Conservation (phyloP, 768 basidiomycete species). For the Leccinum variicolor region DNA sequence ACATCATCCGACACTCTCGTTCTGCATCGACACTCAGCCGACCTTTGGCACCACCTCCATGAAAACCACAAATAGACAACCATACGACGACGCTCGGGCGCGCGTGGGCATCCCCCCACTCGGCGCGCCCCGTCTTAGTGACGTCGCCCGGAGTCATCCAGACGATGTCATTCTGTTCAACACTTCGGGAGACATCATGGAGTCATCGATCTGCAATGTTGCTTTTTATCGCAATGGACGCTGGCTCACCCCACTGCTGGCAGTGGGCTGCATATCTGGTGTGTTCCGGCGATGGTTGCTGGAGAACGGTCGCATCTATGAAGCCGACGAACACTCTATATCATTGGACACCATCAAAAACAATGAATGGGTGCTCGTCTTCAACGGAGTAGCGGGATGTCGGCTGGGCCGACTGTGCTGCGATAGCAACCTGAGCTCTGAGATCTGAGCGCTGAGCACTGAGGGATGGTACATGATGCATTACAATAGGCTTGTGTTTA, state of each 20-base stretch:
- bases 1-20: constrained; percentile 36
- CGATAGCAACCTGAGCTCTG: neutral
- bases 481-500: constrained; percentile 2
- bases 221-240: constrained; percentile 52
- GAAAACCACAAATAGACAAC: constrained; percentile 64
- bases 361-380: constrained; percentile 67
- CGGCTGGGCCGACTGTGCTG: constrained; percentile 41
- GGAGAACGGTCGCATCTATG: constrained; percentile 51
- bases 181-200: constrained; percentile 46
- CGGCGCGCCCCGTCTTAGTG: constrained; percentile 1
- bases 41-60: constrained; percentile 52
- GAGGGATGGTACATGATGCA: too few species aligned
- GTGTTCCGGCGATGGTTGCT: constrained; percentile 69
- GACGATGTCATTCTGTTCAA: constrained; percentile 69
- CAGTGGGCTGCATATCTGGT: constrained; percentile 69
- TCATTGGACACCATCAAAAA: constrained; percentile 40
- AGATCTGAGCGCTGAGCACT: too few species aligned
- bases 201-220: constrained; percentile 70
- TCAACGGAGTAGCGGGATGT: constrained; percentile 73
- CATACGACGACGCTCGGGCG: constrained; percentile 62
- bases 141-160: constrained; percentile 13
- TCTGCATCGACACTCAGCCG: constrained; percentile 54
- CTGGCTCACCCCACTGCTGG: constrained; percentile 66
- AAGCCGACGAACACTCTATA: constrained; percentile 44
- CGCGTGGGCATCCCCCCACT: constrained; percentile 45